These are phyloP conservation scores for Bothriochloa decipiens DNA, from an alignment of 176 grass and related monocot genomes.

Conservation along the genomic window DNA sequence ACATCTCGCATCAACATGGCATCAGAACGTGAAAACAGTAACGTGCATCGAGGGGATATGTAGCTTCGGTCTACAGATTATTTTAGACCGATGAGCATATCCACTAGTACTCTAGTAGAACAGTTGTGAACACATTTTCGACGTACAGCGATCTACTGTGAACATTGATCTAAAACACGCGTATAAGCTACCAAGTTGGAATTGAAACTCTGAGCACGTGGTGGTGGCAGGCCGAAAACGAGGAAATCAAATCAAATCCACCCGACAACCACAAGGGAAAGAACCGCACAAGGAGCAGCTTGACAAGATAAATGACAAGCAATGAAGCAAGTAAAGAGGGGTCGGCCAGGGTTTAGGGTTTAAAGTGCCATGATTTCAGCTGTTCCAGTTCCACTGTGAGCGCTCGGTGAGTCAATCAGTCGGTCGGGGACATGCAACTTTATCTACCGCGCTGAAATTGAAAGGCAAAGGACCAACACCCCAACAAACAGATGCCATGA, in stretches of 20 bases:
- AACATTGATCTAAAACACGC: background rate
- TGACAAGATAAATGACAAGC: too few relatives aligned
- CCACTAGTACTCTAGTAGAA: too few relatives aligned
- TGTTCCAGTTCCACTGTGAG: background rate
- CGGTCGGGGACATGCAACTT: background rate
- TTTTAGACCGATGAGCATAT: too few relatives aligned
- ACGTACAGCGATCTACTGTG: background rate
- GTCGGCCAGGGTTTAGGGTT: too few relatives aligned
- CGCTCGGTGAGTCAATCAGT: too few relatives aligned
- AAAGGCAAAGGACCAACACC: background rate
- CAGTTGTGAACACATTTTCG: background rate
- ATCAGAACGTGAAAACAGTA: too few relatives aligned
- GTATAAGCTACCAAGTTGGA: background rate
- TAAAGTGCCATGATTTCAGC: slow-evolving; percentile 7
- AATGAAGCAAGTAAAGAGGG: background rate
- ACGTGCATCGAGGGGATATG: too few relatives aligned
- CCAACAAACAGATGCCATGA: background rate
- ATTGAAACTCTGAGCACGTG: background rate
- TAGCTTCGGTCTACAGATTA: too few relatives aligned
- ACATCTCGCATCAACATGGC: too few relatives aligned
- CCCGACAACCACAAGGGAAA: too few relatives aligned
- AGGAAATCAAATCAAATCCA: background rate
- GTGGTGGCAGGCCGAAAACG: background rate
- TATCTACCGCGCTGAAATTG: background rate
- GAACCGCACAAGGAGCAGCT: background rate